These are phyloP conservation scores for Geotrichum citri-aurantii DNA, from an alignment of 1,139 yeast genomes.

Conservation along the genomic window DNA sequence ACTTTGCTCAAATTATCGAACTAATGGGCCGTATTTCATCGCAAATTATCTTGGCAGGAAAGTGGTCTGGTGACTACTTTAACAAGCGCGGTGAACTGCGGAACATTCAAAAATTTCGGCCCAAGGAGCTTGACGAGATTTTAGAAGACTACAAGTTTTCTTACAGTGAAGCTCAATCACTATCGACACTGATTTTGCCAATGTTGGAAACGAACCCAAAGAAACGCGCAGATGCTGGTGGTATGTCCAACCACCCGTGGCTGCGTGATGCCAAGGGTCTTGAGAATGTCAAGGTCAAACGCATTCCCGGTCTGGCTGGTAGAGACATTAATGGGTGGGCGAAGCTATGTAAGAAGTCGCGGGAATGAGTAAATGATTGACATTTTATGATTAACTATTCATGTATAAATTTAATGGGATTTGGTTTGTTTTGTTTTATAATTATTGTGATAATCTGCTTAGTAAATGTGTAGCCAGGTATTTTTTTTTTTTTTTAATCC, in stretches of 20 bases:
- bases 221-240: conserved; percentile 73
- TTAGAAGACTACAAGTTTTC: conserved; percentile 62
- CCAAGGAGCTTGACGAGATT: conserved; percentile 64
- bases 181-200: conserved; percentile 62
- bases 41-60: conserved; percentile 48
- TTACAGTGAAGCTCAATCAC: conserved; percentile 47
- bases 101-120: conserved; percentile 58
- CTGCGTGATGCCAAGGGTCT: conserved; percentile 56
- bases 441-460: no score
- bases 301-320: conserved; percentile 60
- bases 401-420: background rate
- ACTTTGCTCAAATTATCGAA: conserved; percentile 78
- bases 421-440: background rate
- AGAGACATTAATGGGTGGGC: conserved; percentile 77
- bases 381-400: background rate
- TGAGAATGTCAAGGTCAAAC: conserved; percentile 46
- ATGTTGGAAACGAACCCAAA: conserved; percentile 70
- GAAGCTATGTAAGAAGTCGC: conserved; percentile 32
- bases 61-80: conserved; percentile 49
- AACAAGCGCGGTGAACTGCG: conserved; percentile 49
- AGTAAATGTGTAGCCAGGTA: background rate
- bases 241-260: conserved; percentile 77
- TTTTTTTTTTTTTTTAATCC: background rate
- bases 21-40: conserved; percentile 58
- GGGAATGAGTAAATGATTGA: background rate